Percentiles rank a stretch among this genome's conserved stretches.
These are phyloP conservation scores for Vanderwaltozyma polyspora DNA, from an alignment of 805 yeast genomes.

Conservation along the genomic window DNA sequence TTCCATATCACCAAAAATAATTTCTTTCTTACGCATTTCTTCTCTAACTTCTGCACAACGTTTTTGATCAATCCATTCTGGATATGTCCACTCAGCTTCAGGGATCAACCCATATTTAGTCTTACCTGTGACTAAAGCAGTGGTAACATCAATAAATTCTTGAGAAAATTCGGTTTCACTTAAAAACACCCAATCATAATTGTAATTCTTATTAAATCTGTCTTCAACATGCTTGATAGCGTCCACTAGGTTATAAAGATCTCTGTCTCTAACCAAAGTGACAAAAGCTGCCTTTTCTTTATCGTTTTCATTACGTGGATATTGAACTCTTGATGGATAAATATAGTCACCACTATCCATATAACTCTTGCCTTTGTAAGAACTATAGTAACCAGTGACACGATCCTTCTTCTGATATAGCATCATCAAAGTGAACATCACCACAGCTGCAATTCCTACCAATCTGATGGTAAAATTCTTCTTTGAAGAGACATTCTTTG, in stretches of 20 bases:
- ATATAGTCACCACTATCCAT: constrained; percentile 2
- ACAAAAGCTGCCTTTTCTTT: constrained; percentile 72
- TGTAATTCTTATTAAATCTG: constrained; percentile 67
- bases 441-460: background rate
- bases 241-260: constrained; percentile 46
- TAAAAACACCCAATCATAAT: constrained; percentile 92
- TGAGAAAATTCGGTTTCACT: constrained; percentile 79
- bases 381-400: background rate
- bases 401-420: background rate
- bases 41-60: constrained; percentile 49
- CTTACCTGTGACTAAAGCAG: constrained; percentile 61
- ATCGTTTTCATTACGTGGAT: constrained; percentile 12
- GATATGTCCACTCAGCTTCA: constrained; percentile 80
- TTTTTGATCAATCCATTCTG: constrained; percentile 67
- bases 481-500: too few relatives aligned
- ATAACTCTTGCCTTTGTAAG: constrained; percentile 1
- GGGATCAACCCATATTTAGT: constrained; percentile 74
- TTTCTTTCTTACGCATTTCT: constrained; percentile 36
- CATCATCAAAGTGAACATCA: background rate
- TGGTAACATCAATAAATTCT: constrained; percentile 62
- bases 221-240: constrained; percentile 78
- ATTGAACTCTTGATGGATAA: constrained; percentile 5
- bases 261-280: constrained; percentile 68
- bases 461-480: too few relatives aligned
- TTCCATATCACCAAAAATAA: constrained; percentile 55